A percentile compares a stretch with the other conserved stretches of the same genome.
Conservation (phyloP, 441 rosid genomes). For the Gossypium gossypioides region DNA sequence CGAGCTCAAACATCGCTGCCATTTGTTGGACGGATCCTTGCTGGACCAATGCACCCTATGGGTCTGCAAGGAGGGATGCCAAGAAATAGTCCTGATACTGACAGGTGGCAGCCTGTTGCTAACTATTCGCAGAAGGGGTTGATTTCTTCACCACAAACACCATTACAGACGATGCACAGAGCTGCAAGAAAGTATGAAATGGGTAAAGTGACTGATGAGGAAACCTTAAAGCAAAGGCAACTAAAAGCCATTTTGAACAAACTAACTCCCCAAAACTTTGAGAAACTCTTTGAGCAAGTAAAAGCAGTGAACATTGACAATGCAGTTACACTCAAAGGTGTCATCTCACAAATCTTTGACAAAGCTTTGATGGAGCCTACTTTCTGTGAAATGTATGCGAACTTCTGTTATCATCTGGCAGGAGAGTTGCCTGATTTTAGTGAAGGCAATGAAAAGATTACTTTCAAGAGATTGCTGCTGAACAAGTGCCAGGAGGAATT, state of each 20-base stretch:
- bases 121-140: slow-evolving; percentile 65
- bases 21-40: slow-evolving; percentile 44
- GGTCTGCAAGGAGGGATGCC: slow-evolving; percentile 61
- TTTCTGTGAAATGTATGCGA: slow-evolving; percentile 95
- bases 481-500: slow-evolving; percentile 93
- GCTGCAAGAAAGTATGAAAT: slow-evolving; percentile 89
- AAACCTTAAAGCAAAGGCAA: slow-evolving; percentile 70
- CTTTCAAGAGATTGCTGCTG: slow-evolving; percentile 75
- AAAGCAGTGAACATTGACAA: slow-evolving; percentile 78
- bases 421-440: slow-evolving; percentile 60
- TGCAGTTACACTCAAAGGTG: slow-evolving; percentile 59
- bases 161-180: slow-evolving; percentile 60
- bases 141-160: slow-evolving; percentile 80
- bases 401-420: slow-evolving; percentile 67
- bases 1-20: slow-evolving; percentile 34
- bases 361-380: slow-evolving; percentile 98
- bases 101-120: slow-evolving; percentile 77
- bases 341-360: slow-evolving; percentile 90
- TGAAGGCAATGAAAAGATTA: slow-evolving; percentile 56
- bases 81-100: slow-evolving; percentile 58
- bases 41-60: slow-evolving; percentile 69
- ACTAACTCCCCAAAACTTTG: slow-evolving; percentile 93
- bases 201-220: slow-evolving; percentile 69
- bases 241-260: slow-evolving; percentile 85
- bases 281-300: slow-evolving; percentile 80